Conservation (phyloP, 2,329 filamentous ascomycete species). For the Phialophora chinensis region DNA sequence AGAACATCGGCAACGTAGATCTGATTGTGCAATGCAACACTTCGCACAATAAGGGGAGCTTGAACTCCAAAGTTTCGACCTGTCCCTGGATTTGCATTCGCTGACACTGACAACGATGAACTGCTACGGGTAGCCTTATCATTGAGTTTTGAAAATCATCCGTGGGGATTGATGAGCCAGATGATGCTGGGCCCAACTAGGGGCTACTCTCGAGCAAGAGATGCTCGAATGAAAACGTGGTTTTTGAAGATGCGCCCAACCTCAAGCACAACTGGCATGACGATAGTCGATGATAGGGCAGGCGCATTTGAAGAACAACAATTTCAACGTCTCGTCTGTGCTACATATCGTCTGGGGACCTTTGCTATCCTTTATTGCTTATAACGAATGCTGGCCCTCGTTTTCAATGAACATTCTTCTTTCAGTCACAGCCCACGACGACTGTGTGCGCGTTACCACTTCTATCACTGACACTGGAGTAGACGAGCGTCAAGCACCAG, state of each 20-base stretch:
- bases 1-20: background rate
- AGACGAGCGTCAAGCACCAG: slow-evolving; percentile 1
- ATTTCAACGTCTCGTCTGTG: background rate
- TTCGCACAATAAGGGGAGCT: background rate
- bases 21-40: background rate
- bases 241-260: background rate
- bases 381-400: background rate
- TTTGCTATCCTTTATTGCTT: background rate
- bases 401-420: slow-evolving; percentile 25
- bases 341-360: background rate
- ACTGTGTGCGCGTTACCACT: slow-evolving; percentile 11
- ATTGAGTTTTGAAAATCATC: background rate
- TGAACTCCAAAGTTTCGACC: background rate
- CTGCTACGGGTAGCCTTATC: background rate
- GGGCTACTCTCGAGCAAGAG: background rate
- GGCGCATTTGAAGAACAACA: background rate
- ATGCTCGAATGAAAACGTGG: background rate
- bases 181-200: background rate
- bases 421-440: slow-evolving; percentile 8
- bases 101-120: background rate
- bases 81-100: background rate
- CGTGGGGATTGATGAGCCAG: background rate
- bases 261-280: background rate
- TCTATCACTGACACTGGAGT: slow-evolving; percentile 4
- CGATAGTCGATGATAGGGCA: background rate